Base-by-base conservation (phyloP, 2,329 filamentous ascomycete species). In the Hypoxylon sp. region DNA sequence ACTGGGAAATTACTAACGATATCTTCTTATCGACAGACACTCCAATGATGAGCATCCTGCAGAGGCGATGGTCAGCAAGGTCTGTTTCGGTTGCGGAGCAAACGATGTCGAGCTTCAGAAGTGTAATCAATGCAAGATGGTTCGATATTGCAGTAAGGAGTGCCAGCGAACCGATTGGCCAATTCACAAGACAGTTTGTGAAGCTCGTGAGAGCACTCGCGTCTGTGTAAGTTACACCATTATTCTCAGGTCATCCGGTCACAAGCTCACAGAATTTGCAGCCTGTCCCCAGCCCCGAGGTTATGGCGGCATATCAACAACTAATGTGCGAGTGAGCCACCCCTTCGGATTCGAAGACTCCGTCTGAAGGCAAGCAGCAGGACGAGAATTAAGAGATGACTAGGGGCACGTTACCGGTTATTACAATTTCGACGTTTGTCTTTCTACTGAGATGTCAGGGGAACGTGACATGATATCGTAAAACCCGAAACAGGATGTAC, bases 111-210 rank as follows among this genome's bases (percentile, higher is more conserved):
- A 39, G 2, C 70, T 74, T 6, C 34, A 46, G 11, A 54, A 58
- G 27, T 72, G 69, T 27, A 27, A 9, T 1, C 54, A 46, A 2
- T 72, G 67, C 56, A 74, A 70, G 45, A 64, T 67, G 51, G 63
- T 55, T 37, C 62, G 67, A 14, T 73, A 69, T 50, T 74, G 70
- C 45, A 63, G 63, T 45, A 47, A 48, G 16, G 7, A 1, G 1
- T 73, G 71, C 53, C 72, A 71, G 47, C 47, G 46, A 25, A 1
- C 19, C 4, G 68, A 71, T 51, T 71, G 69, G 70, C 1, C 9
- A 2, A 23, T 29, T 3, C 69, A 71, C 52, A 64, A 67, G 32
- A 41, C 1, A 16, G 60, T 71, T 29, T 73, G 67, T 30, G 5
- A 64, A 8, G 16, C 14, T 12, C 58, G 53, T 29, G 30, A 46